These are phyloP conservation scores for Trypanosoma cruzi DNA, from an alignment of 208 protist species.

Conservation along the genomic window DNA sequence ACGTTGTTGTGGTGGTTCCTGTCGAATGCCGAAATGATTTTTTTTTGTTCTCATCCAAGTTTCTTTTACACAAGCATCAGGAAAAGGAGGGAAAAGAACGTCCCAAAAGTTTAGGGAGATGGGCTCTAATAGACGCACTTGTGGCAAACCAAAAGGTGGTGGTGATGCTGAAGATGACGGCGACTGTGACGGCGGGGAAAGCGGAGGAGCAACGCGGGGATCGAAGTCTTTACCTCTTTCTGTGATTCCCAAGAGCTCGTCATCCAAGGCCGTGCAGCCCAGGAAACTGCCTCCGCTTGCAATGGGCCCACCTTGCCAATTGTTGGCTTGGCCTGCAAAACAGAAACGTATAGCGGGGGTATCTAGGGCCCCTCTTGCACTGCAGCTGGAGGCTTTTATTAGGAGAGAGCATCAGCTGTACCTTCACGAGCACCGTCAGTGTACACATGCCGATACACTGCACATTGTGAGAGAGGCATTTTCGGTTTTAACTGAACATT, in stretches of 20 bases:
- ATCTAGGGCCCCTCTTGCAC: conserved; percentile 69
- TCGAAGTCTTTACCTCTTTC: not conserved
- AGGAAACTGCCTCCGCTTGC: conserved; percentile 16
- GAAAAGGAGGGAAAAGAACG: not conserved
- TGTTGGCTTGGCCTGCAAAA: conserved; percentile 22
- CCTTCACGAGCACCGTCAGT: conserved; percentile 59
- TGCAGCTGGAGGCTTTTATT: conserved; percentile 87
- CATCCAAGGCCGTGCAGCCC: not conserved
- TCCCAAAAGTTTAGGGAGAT: conserved; percentile 2
- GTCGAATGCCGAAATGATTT: not conserved
- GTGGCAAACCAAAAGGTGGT: not conserved
- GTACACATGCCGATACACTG: conserved; percentile 66
- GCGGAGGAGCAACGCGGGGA: not conserved
- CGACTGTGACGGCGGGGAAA: not conserved
- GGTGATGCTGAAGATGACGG: not conserved
- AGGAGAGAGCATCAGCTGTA: conserved; percentile 77
- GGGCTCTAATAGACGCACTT: not conserved
- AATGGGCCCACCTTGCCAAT: conserved; percentile 5
- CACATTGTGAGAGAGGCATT: conserved; percentile 88
- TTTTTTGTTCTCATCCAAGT: not conserved
- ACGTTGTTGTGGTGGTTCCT: not conserved
- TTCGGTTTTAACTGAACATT: conserved; percentile 78
- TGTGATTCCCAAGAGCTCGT: not conserved
- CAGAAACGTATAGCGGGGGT: conserved; percentile 2
- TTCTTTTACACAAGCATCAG: not conserved